These are phyloP conservation scores for Chytriomyces confervae DNA, from an alignment of 192 early-diverging fungal genomes.

Conservation along the genomic window DNA sequence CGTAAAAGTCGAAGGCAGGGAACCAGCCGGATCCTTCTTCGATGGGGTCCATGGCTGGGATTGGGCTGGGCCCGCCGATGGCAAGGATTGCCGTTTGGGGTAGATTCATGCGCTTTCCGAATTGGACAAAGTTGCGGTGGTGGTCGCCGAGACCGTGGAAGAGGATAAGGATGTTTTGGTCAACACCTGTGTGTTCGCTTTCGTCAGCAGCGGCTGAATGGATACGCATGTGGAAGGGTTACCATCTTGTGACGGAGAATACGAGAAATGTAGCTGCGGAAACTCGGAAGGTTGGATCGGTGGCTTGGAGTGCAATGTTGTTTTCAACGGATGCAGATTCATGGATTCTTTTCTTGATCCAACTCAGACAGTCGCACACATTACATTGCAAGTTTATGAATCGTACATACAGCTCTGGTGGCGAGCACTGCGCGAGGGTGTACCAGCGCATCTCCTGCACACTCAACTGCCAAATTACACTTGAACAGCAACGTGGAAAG, in stretches of 20 bases:
- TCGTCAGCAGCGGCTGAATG: neutral
- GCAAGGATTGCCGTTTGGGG: constrained; percentile 71
- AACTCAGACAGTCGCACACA: no score
- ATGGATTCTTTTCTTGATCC: neutral
- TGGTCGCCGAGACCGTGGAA: constrained; percentile 79
- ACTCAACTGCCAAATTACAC: no score
- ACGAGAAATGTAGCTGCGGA: constrained; percentile 12
- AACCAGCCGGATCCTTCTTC: constrained; percentile 71
- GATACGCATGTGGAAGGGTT: neutral
- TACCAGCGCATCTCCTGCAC: no score
- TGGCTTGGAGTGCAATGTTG: neutral
- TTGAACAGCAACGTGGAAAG: no score
- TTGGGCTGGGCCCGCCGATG: constrained; percentile 10
- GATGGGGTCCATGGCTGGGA: constrained; percentile 60
- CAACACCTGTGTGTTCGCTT: constrained; percentile 29
- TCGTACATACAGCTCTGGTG: no score
- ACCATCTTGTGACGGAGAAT: constrained; percentile 5
- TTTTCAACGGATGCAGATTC: neutral
- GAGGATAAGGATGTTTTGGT: constrained; percentile 71
- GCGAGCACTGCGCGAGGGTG: no score
- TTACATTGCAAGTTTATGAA: no score
- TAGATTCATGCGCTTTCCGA: constrained; percentile 65
- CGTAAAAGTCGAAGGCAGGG: constrained; percentile 65
- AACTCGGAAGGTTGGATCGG: constrained; percentile 8
- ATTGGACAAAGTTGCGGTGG: constrained; percentile 63